Evolutionary conservation across 2,329 filamentous ascomycete genomes (phyloP).

Genomic region (Pyrenochaeta sp.): DNA sequence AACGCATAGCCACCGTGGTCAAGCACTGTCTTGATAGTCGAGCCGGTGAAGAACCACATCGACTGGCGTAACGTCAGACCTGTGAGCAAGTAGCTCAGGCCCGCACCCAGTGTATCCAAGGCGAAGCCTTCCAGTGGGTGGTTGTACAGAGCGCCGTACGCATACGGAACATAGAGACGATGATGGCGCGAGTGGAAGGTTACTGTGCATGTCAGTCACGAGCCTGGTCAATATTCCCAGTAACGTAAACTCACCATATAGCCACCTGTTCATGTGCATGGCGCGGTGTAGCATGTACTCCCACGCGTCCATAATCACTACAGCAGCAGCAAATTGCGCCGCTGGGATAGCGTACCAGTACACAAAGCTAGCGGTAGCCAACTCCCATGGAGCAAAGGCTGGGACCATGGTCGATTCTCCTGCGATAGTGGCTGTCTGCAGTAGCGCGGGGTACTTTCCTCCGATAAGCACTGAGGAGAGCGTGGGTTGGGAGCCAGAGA

Average conservation of each 20-base stretch:
- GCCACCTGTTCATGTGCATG: constrained; percentile 98
- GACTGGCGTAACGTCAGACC: constrained; percentile 86
- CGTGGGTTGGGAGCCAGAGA: constrained; percentile 74
- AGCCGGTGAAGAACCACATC: constrained; percentile 88
- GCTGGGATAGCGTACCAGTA: constrained; percentile 82
- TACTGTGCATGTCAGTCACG: constrained; percentile 57
- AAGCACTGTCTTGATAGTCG: constrained; percentile 94
- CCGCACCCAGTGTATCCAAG: constrained; percentile 88
- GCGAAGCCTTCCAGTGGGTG: constrained; percentile 94
- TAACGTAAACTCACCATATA: constrained; percentile 76
- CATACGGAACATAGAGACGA: constrained; percentile 96
- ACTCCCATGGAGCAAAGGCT: constrained; percentile 85
- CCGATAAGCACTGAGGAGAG: constrained; percentile 80
- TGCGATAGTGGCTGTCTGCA: constrained; percentile 64
- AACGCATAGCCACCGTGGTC: constrained; percentile 98
- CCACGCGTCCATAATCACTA: constrained; percentile 90
- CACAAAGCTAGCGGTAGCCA: constrained; percentile 75
- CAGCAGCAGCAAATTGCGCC: constrained; percentile 78
- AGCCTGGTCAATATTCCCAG: not conserved
- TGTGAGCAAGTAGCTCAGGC: constrained; percentile 80
- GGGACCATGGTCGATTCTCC: constrained; percentile 65
- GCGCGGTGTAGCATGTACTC: constrained; percentile 96
- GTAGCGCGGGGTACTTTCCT: constrained; percentile 79
- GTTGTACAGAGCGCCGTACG: constrained; percentile 96
- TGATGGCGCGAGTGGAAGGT: constrained; percentile 96